Percentiles rank a stretch among this genome's conserved stretches.
Evolutionary conservation across 163 green algal species (phyloP).

Genomic region (Scenedesmus sp.): DNA sequence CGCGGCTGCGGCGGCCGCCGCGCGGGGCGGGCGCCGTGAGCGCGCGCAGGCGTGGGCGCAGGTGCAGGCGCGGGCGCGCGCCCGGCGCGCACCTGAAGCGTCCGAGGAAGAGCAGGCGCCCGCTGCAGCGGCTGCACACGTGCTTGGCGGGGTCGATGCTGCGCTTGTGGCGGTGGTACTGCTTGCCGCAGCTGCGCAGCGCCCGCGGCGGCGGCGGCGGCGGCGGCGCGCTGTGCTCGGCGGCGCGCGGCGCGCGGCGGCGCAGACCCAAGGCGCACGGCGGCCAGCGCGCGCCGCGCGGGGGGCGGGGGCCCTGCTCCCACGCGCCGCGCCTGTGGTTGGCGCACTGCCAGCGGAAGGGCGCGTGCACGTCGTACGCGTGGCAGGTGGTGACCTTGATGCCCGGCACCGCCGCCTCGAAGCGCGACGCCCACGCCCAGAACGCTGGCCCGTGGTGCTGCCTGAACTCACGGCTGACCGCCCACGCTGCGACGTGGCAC

Average conservation of each 20-base stretch:
- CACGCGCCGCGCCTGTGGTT: constrained; percentile 10
- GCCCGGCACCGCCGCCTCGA: constrained; percentile 34
- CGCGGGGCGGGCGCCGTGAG: not conserved
- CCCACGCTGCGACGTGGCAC: constrained; percentile 68
- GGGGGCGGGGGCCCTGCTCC: too few relatives aligned
- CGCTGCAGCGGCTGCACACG: constrained; percentile 61
- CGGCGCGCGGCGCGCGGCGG: too few relatives aligned
- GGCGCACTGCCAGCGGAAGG: constrained; percentile 59
- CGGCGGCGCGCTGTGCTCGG: too few relatives aligned
- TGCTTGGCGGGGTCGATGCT: constrained; percentile 60
- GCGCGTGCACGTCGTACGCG: constrained; percentile 54
- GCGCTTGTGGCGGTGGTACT: constrained; percentile 63
- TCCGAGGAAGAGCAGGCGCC: constrained; percentile 57
- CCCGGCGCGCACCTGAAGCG: constrained; percentile 45
- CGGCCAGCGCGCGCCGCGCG: too few relatives aligned
- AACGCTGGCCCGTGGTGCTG: constrained; percentile 53
- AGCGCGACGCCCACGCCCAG: constrained; percentile 32
- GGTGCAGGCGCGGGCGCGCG: not conserved
- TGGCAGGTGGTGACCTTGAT: constrained; percentile 57
- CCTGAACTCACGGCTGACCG: constrained; percentile 47
- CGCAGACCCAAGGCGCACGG: not conserved
- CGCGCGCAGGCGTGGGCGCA: not conserved
- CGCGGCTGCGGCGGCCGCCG: not conserved
- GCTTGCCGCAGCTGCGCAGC: constrained; percentile 60
- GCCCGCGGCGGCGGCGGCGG: too few relatives aligned